Conservation (phyloP, 2,329 filamentous ascomycete genomes). For the Hypoxylon sp. region DNA sequence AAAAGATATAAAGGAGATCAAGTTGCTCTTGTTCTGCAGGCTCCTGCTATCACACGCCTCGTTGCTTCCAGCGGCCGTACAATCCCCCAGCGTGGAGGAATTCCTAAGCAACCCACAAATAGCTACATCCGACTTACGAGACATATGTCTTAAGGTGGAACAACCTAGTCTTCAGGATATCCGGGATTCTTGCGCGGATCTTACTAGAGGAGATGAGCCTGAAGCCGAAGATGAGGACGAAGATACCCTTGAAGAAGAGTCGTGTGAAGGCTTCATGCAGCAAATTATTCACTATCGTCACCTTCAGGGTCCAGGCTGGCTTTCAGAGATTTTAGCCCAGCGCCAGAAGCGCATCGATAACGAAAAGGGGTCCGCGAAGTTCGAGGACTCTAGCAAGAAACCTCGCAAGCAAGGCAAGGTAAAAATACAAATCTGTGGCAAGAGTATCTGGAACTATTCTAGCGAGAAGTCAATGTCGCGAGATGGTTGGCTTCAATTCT, state of each 20-base stretch:
- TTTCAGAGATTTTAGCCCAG: conserved; percentile 54
- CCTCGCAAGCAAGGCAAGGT: conserved; percentile 54
- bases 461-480: conserved; percentile 63
- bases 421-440: conserved; percentile 63
- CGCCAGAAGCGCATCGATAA: conserved; percentile 52
- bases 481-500: conserved; percentile 66
- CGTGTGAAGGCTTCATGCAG: conserved; percentile 48
- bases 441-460: conserved; percentile 66
- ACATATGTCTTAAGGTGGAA: conserved; percentile 64
- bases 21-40: conserved; percentile 64
- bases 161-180: conserved; percentile 64
- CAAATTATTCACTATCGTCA: conserved; percentile 46
- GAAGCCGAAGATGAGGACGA: conserved; percentile 54
- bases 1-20: conserved; percentile 64
- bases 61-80: conserved; percentile 62
- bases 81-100: conserved; percentile 61
- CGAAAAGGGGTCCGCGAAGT: conserved; percentile 26
- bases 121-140: conserved; percentile 60
- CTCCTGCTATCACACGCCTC: conserved; percentile 62
- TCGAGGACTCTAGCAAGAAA: conserved; percentile 21
- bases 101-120: conserved; percentile 61
- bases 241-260: conserved; percentile 50
- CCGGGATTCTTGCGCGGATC: conserved; percentile 66
- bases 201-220: conserved; percentile 57
- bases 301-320: conserved; percentile 47